These are phyloP conservation scores for Hypoxylon sp. DNA, from an alignment of 2,329 filamentous ascomycete species.

Conservation along the genomic window DNA sequence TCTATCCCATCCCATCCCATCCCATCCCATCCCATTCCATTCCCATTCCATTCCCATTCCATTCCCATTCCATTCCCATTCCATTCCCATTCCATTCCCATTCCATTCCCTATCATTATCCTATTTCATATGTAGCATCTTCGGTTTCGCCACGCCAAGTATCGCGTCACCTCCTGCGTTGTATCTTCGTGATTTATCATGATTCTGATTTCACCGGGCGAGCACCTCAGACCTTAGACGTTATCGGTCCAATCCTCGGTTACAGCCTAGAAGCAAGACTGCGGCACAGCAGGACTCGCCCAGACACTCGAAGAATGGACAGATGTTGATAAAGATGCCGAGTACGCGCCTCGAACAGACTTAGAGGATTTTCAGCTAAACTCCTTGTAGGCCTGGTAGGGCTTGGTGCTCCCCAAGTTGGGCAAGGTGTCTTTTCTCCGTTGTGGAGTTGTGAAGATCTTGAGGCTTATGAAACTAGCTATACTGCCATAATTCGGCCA, in stretches of 20 bases:
- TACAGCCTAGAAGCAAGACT: conserved; percentile 20
- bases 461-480: conserved; percentile 35
- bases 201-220: not conserved
- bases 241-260: conserved; percentile 20
- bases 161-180: conserved; percentile 16
- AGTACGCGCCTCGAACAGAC: conserved; percentile 20
- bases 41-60: no score
- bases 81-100: no score
- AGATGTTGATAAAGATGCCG: not conserved
- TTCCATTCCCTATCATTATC: not conserved
- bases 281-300: conserved; percentile 20
- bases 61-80: no score
- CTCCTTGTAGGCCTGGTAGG: conserved; percentile 26
- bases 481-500: conserved; percentile 27
- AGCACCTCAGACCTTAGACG: conserved; percentile 2
- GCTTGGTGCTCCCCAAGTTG: conserved; percentile 27
- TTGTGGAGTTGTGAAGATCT: conserved; percentile 40
- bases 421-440: conserved; percentile 22
- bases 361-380: conserved; percentile 35
- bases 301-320: not conserved
- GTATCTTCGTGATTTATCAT: conserved; percentile 11
- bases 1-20: conserved; percentile 6
- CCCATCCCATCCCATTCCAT: no score
- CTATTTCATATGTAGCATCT: conserved; percentile 2
- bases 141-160: conserved; percentile 23